Evolutionary conservation across 805 yeast genomes (phyloP), one percentile per base, ranked within the genome.

Genomic region (Yarrowia yakushimensis): DNA sequence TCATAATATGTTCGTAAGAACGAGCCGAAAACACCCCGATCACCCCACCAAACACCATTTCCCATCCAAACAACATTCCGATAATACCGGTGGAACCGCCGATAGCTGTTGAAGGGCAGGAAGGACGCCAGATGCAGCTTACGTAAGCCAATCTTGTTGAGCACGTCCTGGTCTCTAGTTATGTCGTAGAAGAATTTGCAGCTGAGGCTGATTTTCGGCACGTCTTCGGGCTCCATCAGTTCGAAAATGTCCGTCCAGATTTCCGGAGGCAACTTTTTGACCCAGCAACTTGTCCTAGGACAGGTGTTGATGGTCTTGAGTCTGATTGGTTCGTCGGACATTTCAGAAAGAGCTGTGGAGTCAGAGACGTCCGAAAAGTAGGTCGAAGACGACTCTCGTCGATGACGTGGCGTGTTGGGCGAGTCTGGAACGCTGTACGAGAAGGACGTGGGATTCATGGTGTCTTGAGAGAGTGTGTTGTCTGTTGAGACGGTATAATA

Each of bases 21-120:
- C 30, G 61, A 55, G 9, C 61, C 61, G 30, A 55, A 55, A 4
- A 55, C 39, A 11, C 31, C 48, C n/a, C 48, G 13, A 7, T 55
- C 39, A 5, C 61, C 61, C 61, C 61, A 55, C 61, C 61, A 55
- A 8, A 55, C 31, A 15, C 48, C 61, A n/a, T 28, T 28, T 5
- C 50, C 48, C 48, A 55, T 27, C 61, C 61, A 55, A 17, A 41
- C 61, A 5, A 39, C 37, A 11, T 28, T 55, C 13, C 39, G 20
- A 39, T 39, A 55, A 37, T 41, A 11, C 2, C 30, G 13, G 30
- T 55, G 61, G 46, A 55, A 41, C 30, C 61, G 48, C 17, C 22
- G 23, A 39, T 55, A 55, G 48, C 48, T 39, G 39, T 30, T 43
- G 31, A 55, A 55, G 17, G 61, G 61, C 46, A 28, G 37, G 13